Evolutionary conservation across 2,329 filamentous ascomycete genomes (phyloP).

Genomic region (Fusarium caatingaense): DNA sequence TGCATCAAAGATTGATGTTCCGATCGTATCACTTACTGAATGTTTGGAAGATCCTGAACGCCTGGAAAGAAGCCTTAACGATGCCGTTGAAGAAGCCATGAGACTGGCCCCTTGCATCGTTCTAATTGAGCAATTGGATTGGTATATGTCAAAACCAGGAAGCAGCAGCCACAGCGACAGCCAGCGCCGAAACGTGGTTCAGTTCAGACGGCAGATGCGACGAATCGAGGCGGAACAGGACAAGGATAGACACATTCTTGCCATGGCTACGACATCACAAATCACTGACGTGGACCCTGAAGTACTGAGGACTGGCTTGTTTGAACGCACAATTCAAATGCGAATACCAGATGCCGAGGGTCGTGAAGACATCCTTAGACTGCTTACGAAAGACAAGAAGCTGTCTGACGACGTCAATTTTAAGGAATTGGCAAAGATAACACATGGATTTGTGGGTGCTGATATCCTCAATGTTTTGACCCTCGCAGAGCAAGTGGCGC

Average conservation of each 20-base stretch:
- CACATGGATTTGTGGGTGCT: constrained; percentile 92
- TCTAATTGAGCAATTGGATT: constrained; percentile 91
- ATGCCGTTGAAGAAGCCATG: constrained; percentile 79
- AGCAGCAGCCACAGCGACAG: constrained; percentile 88
- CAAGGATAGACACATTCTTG: constrained; percentile 80
- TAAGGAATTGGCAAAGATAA: constrained; percentile 78
- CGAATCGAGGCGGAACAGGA: constrained; percentile 78
- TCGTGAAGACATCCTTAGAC: constrained; percentile 80
- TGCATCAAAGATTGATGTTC: constrained; percentile 77
- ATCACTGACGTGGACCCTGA: constrained; percentile 88
- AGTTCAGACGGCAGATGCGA: constrained; percentile 89
- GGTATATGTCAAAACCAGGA: constrained; percentile 79
- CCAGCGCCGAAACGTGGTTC: constrained; percentile 86
- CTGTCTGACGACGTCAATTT: constrained; percentile 80
- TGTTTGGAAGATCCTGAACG: constrained; percentile 55
- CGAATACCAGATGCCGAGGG: constrained; percentile 84
- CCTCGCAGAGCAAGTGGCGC: constrained; percentile 55
- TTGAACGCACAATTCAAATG: constrained; percentile 87
- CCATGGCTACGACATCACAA: constrained; percentile 90
- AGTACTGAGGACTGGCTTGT: constrained; percentile 77
- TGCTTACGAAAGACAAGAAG: constrained; percentile 73
- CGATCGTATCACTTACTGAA: constrained; percentile 69
- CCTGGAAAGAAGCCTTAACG: constrained; percentile 53
- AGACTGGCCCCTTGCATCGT: constrained; percentile 87
- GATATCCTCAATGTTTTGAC: constrained; percentile 78